A percentile compares a stretch with the other conserved stretches of the same genome.
phyloP scores from a whole-genome alignment of 2,329 filamentous ascomycete species.

The Diaporthe sp. region DNA sequence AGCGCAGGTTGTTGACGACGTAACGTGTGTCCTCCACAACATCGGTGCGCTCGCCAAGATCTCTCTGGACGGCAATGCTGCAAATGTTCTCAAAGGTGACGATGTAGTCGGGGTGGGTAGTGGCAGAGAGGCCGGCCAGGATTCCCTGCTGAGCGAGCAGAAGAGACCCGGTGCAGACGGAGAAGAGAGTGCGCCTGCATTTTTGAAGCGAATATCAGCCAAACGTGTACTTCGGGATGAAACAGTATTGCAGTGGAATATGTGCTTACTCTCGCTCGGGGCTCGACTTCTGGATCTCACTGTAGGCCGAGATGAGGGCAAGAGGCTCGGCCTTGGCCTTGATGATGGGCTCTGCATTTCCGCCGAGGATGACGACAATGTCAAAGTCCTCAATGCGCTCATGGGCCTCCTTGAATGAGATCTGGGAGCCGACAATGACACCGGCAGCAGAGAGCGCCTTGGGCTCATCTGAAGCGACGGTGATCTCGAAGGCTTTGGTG shows the following conservation, averaged over 20 bases:
- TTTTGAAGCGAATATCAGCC: neutral
- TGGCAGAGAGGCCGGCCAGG: slow-evolving; percentile 81
- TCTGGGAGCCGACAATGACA: slow-evolving; percentile 77
- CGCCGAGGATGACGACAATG: slow-evolving; percentile 81
- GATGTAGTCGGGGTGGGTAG: slow-evolving; percentile 83
- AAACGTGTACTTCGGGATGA: neutral
- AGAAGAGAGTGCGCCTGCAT: slow-evolving; percentile 74
- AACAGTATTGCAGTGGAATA: neutral
- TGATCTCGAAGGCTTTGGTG: slow-evolving; percentile 68
- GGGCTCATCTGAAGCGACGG: slow-evolving; percentile 63
- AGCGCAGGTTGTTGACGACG: slow-evolving; percentile 91
- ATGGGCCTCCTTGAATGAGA: slow-evolving; percentile 82
- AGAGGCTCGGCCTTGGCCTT: slow-evolving; percentile 77
- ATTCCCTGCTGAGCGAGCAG: slow-evolving; percentile 82
- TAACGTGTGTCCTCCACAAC: slow-evolving; percentile 85
- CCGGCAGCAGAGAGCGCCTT: slow-evolving; percentile 71
- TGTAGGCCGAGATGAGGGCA: slow-evolving; percentile 78
- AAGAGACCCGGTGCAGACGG: slow-evolving; percentile 82
- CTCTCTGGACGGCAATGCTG: slow-evolving; percentile 76
- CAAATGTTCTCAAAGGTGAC: slow-evolving; percentile 85
- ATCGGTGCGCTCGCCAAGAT: slow-evolving; percentile 81
- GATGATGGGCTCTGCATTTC: slow-evolving; percentile 71
- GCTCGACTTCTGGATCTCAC: slow-evolving; percentile 83
- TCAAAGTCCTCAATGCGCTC: slow-evolving; percentile 81
- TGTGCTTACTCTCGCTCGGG: slow-evolving; percentile 71